Percentiles rank a stretch among this genome's conserved stretches.
These are phyloP conservation scores for Rutstroemia sp. DNA, from an alignment of 2,329 filamentous ascomycete species.

Conservation along the genomic window DNA sequence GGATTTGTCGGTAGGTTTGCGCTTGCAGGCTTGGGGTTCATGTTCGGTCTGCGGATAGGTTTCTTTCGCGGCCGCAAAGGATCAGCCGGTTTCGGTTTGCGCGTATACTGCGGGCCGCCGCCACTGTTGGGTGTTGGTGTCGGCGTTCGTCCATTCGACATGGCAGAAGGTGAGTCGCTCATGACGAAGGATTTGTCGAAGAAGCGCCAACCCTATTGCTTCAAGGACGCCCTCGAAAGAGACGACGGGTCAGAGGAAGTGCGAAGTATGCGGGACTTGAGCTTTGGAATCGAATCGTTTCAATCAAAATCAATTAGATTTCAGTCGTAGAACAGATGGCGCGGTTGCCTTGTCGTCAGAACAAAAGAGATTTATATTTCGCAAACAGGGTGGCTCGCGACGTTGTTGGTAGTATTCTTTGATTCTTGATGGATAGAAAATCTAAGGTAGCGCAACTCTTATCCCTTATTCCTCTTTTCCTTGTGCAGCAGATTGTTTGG, in stretches of 20 bases:
- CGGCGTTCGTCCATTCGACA: constrained; percentile 39
- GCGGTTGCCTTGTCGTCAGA: too few species aligned
- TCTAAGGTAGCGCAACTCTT: too few species aligned
- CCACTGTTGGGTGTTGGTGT: constrained; percentile 43
- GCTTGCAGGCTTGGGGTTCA: constrained; percentile 15
- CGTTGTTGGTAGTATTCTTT: too few species aligned
- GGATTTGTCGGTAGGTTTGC: constrained; percentile 8
- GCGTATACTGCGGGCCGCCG: constrained; percentile 37
- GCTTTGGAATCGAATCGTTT: too few species aligned
- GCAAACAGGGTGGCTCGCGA: too few species aligned
- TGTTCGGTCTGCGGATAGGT: constrained; percentile 32
- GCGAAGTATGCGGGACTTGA: not conserved
- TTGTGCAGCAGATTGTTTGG: too few species aligned
- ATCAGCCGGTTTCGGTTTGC: constrained; percentile 47
- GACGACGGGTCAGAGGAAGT: not conserved
- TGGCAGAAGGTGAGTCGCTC: constrained; percentile 37
- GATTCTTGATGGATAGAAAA: too few species aligned
- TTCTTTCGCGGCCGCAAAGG: constrained; percentile 59
- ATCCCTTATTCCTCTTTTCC: too few species aligned
- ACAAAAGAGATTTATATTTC: too few species aligned
- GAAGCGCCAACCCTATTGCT: not conserved
- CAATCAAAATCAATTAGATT: too few species aligned
- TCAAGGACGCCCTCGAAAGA: not conserved
- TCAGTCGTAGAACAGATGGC: too few species aligned
- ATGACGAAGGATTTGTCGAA: constrained; percentile 21